Base-by-base conservation (phyloP, 495 filamentous ascomycete genomes). In the Pyrenula massariospora region DNA sequence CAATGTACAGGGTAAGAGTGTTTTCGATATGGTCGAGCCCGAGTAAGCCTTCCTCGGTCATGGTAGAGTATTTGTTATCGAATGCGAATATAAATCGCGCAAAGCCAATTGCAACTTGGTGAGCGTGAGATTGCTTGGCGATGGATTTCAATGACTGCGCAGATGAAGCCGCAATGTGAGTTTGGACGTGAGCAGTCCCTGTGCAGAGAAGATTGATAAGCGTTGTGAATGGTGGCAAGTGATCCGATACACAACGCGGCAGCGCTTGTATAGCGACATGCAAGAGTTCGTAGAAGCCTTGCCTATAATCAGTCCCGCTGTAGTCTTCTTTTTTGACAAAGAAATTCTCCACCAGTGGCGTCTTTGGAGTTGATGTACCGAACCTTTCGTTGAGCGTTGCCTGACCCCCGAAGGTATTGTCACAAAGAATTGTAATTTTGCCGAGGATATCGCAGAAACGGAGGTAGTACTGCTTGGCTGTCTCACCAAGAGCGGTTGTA, bases 31-130 rank as follows among this genome's bases (percentile, higher is more conserved):
- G 94, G 10, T 84, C 88, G 22, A 90, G 84, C 3, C 93, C 93
- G 22, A 98, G 81, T 88, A 99, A 91, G 2, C 94, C 93, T 49
- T 95, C 91, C 63, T 97, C 94, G 10, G 91, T 95, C 87, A 96
- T 96, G 21, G 93, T 97, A 0, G 91, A 89, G 68, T 96, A 96
- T 24, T 89, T 85, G 60, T 92, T 89, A 69, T 99, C 94, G 65
- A 96, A 97, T 55, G 89, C 94, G 73, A 99, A 96, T 25, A 98
- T 97, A 61, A 97, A 98, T 47, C 91, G 75, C 15, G 91, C 87
- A 72, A 97, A 98, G 2, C 94, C 91, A 65, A 96, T 94, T 1
- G 92, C 96, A 22, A 98, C 92, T 68, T 91, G 89, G 62, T 97
- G 91, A 1, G 93, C 92, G 70, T 95, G 88, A 8, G 84, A 87